These are phyloP conservation scores for Pseudopithomyces chartarum DNA, from an alignment of 2,329 filamentous ascomycete species.

Conservation along the genomic window DNA sequence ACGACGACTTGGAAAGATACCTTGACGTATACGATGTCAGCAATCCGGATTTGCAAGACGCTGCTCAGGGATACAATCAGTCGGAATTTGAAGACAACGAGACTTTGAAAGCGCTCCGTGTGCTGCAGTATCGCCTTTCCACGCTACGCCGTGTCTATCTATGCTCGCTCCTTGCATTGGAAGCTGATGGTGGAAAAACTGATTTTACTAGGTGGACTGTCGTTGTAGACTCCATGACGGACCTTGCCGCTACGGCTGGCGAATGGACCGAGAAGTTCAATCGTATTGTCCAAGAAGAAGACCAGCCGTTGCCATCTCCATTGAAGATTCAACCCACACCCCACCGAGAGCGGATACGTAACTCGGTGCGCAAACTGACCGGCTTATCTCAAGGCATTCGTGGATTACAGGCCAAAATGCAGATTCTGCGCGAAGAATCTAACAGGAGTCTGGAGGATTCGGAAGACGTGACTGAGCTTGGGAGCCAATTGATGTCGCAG, in stretches of 20 bases:
- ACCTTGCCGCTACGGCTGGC: slow-evolving; percentile 65
- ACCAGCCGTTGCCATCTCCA: slow-evolving; percentile 61
- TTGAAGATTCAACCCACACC: slow-evolving; percentile 69
- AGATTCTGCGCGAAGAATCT: slow-evolving; percentile 87
- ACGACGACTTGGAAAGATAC: slow-evolving; percentile 86
- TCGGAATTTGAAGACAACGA: slow-evolving; percentile 76
- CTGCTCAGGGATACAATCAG: slow-evolving; percentile 60
- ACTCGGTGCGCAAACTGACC: slow-evolving; percentile 85
- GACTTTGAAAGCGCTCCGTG: slow-evolving; percentile 76
- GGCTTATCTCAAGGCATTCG: slow-evolving; percentile 88
- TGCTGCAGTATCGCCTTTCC: slow-evolving; percentile 70
- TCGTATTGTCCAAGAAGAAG: slow-evolving; percentile 75
- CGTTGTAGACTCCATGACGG: slow-evolving; percentile 75
- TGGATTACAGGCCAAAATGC: slow-evolving; percentile 91
- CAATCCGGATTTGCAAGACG: slow-evolving; percentile 53
- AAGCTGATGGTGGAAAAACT: slow-evolving; percentile 76
- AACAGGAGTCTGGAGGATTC: slow-evolving; percentile 77
- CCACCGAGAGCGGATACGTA: slow-evolving; percentile 80
- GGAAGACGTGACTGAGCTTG: slow-evolving; percentile 71
- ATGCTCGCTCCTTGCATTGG: slow-evolving; percentile 85
- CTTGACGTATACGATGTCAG: slow-evolving; percentile 70
- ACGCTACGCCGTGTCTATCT: slow-evolving; percentile 83
- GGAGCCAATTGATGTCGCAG: slow-evolving; percentile 78
- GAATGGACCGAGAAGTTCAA: slow-evolving; percentile 69
- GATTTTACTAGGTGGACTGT: slow-evolving; percentile 81